Conservation (phyloP, 192 early-diverging fungal species). For the Helicostylum pulchrum region DNA sequence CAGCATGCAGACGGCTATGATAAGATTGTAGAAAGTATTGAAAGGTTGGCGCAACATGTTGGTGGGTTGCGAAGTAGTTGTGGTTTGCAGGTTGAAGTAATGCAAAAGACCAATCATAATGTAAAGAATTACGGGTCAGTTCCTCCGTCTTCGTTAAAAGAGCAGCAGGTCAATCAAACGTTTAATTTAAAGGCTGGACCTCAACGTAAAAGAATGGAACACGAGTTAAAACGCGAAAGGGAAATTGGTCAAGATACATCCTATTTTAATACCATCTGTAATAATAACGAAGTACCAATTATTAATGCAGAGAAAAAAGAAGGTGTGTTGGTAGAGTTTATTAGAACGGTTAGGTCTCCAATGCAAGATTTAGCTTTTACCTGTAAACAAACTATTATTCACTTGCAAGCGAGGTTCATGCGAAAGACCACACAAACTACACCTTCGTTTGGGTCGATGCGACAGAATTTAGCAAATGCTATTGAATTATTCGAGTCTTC, state of each 20-base stretch:
- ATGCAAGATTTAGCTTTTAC: constrained; percentile 53
- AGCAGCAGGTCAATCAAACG: neutral
- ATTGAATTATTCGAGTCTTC: constrained; percentile 47
- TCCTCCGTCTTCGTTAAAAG: neutral
- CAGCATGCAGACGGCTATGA: constrained; percentile 40
- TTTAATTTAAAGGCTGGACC: constrained; percentile 8
- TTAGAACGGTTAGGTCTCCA: constrained; percentile 41
- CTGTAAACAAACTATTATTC: constrained; percentile 48
- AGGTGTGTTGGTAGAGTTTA: constrained; percentile 41
- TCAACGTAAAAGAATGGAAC: constrained; percentile 16
- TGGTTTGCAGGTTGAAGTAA: constrained; percentile 57
- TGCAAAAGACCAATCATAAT: constrained; percentile 25
- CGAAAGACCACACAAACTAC: constrained; percentile 7
- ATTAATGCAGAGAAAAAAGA: constrained; percentile 27
- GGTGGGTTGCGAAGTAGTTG: constrained; percentile 64
- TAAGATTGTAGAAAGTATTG: constrained; percentile 51
- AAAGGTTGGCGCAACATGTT: constrained; percentile 63
- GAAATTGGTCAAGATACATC: neutral
- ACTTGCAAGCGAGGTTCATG: constrained; percentile 45
- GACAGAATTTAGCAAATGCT: constrained; percentile 41
- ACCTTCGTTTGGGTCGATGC: constrained; percentile 8
- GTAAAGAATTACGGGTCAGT: neutral
- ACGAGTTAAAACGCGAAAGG: constrained; percentile 9
- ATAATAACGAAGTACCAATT: neutral
- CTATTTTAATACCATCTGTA: neutral